A percentile compares a stretch with the other conserved stretches of the same genome.
These are phyloP conservation scores for Mrakia blollopis DNA, from an alignment of 768 basidiomycete species.

Conservation along the genomic window DNA sequence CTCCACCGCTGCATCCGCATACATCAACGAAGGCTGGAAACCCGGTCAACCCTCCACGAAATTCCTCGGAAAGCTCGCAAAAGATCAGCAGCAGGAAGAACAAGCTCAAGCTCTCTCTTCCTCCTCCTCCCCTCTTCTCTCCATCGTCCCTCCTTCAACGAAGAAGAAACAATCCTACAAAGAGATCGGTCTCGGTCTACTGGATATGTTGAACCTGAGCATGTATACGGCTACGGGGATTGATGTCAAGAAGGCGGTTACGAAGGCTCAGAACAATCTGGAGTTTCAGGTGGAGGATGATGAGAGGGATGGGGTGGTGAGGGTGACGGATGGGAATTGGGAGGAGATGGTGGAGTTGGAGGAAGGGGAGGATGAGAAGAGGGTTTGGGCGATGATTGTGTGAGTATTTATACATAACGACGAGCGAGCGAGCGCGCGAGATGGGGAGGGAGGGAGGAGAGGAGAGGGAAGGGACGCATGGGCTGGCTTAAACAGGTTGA, in stretches of 20 bases:
- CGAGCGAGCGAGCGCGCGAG: no score
- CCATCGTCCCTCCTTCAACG: not conserved
- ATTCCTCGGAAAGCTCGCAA: not conserved
- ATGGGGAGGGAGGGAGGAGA: not conserved
- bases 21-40: not conserved
- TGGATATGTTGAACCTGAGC: constrained; percentile 5
- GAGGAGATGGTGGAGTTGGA: constrained; percentile 28
- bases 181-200: not conserved
- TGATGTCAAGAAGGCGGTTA: constrained; percentile 9
- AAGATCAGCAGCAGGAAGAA: not conserved
- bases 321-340: constrained; percentile 30
- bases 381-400: constrained; percentile 32
- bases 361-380: constrained; percentile 12
- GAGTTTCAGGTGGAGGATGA: not conserved
- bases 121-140: not conserved
- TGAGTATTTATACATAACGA: no score
- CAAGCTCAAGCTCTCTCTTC: no score
- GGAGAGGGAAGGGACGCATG: not conserved
- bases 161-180: not conserved
- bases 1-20: not conserved
- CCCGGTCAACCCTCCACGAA: not conserved
- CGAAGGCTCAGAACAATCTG: not conserved
- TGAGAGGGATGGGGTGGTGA: constrained; percentile 15
- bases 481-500: no score
- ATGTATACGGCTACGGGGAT: constrained; percentile 28